A percentile compares a stretch with the other conserved stretches of the same genome.
These are phyloP conservation scores for Pseudozyma sp. DNA, from an alignment of 1,284 basidiomycete species.

Conservation along the genomic window DNA sequence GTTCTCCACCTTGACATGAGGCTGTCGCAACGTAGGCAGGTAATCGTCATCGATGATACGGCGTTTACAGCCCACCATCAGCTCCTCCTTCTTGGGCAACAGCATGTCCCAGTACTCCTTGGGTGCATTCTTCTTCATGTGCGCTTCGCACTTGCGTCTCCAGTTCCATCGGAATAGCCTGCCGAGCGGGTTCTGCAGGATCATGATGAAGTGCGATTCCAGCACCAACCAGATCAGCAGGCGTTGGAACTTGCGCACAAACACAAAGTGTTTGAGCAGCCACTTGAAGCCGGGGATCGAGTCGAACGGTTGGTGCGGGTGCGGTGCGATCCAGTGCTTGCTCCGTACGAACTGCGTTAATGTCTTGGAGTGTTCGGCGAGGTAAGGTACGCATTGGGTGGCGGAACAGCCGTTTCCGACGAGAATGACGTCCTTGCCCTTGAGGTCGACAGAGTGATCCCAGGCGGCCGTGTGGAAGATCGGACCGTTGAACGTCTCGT, in stretches of 20 bases:
- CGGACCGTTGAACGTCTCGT: constrained; percentile 62
- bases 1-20: constrained; percentile 56
- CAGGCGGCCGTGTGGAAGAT: constrained; percentile 69
- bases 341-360: constrained; percentile 62
- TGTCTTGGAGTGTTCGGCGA: constrained; percentile 54
- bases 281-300: constrained; percentile 56
- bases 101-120: constrained; percentile 62
- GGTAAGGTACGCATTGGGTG: constrained; percentile 60
- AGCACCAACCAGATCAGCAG: constrained; percentile 58
- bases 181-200: constrained; percentile 47
- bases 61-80: constrained; percentile 63
- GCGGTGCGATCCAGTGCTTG: constrained; percentile 64
- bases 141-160: constrained; percentile 47
- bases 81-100: constrained; percentile 54
- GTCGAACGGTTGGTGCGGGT: constrained; percentile 52
- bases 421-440: constrained; percentile 67
- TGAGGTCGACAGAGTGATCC: constrained; percentile 65
- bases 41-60: constrained; percentile 64
- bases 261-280: constrained; percentile 46
- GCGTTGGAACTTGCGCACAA: constrained; percentile 53
- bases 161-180: constrained; percentile 45
- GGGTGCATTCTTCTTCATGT: constrained; percentile 61
- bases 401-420: constrained; percentile 67
- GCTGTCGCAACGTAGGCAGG: constrained; percentile 51
- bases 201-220: constrained; percentile 59